These are phyloP conservation scores for Microsporum audouinii DNA, from an alignment of 2,329 filamentous ascomycete genomes.

Conservation along the genomic window DNA sequence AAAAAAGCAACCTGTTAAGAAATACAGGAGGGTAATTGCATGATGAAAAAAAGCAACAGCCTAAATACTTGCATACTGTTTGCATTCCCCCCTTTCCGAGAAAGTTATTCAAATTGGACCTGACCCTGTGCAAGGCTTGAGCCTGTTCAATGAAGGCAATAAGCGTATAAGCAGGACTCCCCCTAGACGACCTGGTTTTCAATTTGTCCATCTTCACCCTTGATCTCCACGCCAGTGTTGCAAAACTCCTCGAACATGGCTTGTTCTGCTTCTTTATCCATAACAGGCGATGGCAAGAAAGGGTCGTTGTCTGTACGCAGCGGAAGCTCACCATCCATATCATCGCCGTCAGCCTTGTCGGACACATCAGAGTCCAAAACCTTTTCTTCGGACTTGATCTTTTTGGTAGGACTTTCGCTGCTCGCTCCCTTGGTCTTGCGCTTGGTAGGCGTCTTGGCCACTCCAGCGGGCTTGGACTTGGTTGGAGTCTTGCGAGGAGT, in stretches of 20 bases:
- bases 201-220: not conserved
- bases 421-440: constrained; percentile 11
- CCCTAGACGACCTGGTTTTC: not conserved
- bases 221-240: constrained; percentile 3
- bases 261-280: constrained; percentile 1
- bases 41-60: not conserved
- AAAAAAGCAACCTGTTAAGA: not conserved
- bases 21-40: not conserved
- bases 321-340: not conserved
- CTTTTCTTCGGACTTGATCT: constrained; percentile 12
- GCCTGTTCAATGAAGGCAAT: not conserved
- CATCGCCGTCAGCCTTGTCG: not conserved
- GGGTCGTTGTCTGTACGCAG: constrained; percentile 8
- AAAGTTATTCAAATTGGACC: not conserved
- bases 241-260: constrained; percentile 12
- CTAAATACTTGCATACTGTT: not conserved
- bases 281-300: constrained; percentile 4
- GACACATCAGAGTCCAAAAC: constrained; percentile 7
- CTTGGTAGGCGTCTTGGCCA: constrained; percentile 15
- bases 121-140: not conserved
- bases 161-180: not conserved
- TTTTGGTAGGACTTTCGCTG: constrained; percentile 11
- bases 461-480: constrained; percentile 16
- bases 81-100: not conserved
- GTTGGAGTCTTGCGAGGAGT: constrained; percentile 17